Conservation (phyloP, 768 basidiomycete genomes). For the Hericium coralloides region DNA sequence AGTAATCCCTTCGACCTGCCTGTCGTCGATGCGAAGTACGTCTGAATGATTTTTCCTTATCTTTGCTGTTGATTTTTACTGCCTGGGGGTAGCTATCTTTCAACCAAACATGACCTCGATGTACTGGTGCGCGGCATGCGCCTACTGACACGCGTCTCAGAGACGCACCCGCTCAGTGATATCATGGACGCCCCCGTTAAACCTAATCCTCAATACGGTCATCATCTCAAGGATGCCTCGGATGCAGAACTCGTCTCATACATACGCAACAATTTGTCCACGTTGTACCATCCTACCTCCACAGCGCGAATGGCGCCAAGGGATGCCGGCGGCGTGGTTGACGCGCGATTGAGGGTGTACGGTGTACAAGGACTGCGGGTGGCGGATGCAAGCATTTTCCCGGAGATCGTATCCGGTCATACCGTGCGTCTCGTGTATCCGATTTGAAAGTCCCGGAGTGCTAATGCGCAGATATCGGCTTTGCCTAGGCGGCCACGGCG, state of each 20-base stretch:
- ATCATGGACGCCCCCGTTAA: conserved; percentile 24
- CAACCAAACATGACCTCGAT: conserved; percentile 30
- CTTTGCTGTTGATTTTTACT: not conserved
- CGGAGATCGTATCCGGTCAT: conserved; percentile 35
- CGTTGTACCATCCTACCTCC: conserved; percentile 36
- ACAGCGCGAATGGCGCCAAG: conserved; percentile 31
- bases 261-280: conserved; percentile 27
- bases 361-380: conserved; percentile 34
- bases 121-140: conserved; percentile 33
- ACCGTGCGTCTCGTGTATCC: conserved; percentile 25
- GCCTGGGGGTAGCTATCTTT: conserved; percentile 29
- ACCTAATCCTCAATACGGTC: conserved; percentile 26
- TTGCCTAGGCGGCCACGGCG: conserved; percentile 16
- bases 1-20: not conserved
- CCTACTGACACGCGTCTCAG: conserved; percentile 27
- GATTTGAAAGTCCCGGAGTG: not conserved
- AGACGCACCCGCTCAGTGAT: conserved; percentile 29
- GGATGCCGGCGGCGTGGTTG: conserved; percentile 33
- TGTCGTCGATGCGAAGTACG: not conserved
- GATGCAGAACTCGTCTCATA: conserved; percentile 28
- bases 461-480: not conserved
- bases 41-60: not conserved
- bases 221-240: conserved; percentile 23
- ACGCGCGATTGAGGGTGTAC: conserved; percentile 33
- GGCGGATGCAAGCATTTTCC: conserved; percentile 38